Evolutionary conservation across 768 basidiomycete species (phyloP), one percentile per base, ranked within the genome.

Genomic region (Exidia glandulosa): DNA sequence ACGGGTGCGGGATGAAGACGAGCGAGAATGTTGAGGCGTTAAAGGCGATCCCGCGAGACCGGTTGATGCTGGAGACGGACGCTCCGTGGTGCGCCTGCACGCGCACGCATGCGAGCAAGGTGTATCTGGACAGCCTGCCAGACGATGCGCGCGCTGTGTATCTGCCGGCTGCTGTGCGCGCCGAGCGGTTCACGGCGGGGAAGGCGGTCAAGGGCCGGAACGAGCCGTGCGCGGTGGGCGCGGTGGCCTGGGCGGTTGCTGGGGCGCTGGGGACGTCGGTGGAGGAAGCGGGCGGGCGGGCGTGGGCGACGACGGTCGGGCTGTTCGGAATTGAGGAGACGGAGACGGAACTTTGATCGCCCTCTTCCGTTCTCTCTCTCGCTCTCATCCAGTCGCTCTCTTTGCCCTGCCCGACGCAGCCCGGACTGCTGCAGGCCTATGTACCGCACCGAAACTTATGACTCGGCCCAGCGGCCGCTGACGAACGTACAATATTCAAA

Each of bases 1-100:
- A 90, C 62, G 88, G 88, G 2, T 91, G 90, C 66, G 84, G 83
- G 1, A 70, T 93, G 59, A 91, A 90, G 71, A 88, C 85, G 0
- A 75, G 78, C 37, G 81, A 82, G 57, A 88, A 87, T 66, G 70
- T 91, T 0, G 72, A 75, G 4, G 75, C 79, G 5, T 74, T 79
- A 9, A 79, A 78, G 63, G 66, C 74, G 3, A 80, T 92, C n/a
- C 82, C 76, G 10, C 75, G 79, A 5, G 80, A 84, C 30, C 74
- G 72, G 62, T 67, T 93, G 52, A 73, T 91, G 71, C 73, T 93
- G 6, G 90, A 93, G 68, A 90, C 88, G 86, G 86, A 87, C 67
- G 81, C 84, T 0, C 86, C 86, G 10, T 88, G 85, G 84, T 87
- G 86, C 64, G 78, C 83, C n/a, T 74, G 85, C 72, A 85, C 82